These are phyloP conservation scores for Pseudogymnoascus sp. DNA, from an alignment of 2,329 filamentous ascomycete species.

Conservation along the genomic window DNA sequence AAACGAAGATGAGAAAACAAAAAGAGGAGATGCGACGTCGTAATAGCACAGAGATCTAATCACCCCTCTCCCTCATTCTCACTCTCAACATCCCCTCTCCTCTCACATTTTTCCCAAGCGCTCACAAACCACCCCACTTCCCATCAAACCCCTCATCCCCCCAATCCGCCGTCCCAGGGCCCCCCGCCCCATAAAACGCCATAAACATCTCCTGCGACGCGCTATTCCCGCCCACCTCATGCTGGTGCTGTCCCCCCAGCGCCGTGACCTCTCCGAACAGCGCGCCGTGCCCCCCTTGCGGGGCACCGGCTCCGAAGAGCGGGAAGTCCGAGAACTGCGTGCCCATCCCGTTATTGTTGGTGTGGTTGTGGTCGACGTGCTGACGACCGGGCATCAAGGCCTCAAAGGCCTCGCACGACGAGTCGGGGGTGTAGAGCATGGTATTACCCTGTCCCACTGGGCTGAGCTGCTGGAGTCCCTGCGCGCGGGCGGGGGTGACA, in stretches of 20 bases:
- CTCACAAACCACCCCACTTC: neutral
- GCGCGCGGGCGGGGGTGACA: conserved; percentile 1
- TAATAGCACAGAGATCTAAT: conserved; percentile 6
- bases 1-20: neutral
- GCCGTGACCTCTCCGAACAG: neutral
- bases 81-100: too few relatives aligned
- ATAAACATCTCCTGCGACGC: neutral
- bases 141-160: neutral
- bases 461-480: conserved; percentile 49
- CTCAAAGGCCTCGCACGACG: conserved; percentile 54
- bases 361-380: neutral
- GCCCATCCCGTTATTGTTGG: neutral
- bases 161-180: neutral
- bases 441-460: conserved; percentile 59
- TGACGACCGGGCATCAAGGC: conserved; percentile 6
- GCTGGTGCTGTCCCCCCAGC: neutral
- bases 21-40: neutral
- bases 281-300: neutral
- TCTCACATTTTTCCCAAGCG: neutral
- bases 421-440: conserved; percentile 61
- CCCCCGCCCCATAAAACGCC: neutral
- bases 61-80: neutral
- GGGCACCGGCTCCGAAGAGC: neutral
- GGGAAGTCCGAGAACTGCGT: neutral
- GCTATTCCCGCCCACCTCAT: neutral